Conservation (phyloP, 2,329 filamentous ascomycete species). For the Cordyceps farinosa region DNA sequence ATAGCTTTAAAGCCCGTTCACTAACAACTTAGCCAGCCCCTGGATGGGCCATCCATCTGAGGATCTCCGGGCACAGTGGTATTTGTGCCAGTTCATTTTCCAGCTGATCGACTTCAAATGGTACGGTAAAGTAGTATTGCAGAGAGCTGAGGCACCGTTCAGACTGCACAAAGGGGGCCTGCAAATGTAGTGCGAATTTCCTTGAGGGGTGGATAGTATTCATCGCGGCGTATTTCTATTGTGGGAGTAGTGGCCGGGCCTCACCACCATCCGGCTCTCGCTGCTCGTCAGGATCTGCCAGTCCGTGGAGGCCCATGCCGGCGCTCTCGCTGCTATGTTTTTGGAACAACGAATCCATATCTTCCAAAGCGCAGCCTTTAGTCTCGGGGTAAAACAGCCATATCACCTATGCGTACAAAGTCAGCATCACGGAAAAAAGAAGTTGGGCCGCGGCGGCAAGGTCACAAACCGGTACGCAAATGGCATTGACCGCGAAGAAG, state of each 20-base stretch:
- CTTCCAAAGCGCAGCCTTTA: slow-evolving; percentile 39
- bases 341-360: slow-evolving; percentile 44
- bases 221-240: not conserved
- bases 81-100: not conserved
- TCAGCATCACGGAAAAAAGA: not conserved
- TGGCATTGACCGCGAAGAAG: slow-evolving; percentile 51
- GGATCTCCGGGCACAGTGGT: not conserved
- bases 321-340: not conserved
- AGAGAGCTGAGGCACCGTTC: not conserved
- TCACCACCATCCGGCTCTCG: not conserved
- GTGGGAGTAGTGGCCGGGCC: not conserved
- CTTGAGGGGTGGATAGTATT: not conserved
- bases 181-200: not conserved
- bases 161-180: not conserved
- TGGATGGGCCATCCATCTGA: not conserved
- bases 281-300: not conserved
- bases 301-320: not conserved
- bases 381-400: slow-evolving; percentile 44
- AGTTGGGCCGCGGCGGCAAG: slow-evolving; percentile 1
- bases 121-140: not conserved
- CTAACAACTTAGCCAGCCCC: not conserved
- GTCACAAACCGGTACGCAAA: slow-evolving; percentile 41
- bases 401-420: slow-evolving; percentile 32
- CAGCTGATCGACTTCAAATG: not conserved
- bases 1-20: not conserved